Base-by-base conservation (phyloP, 2,329 filamentous ascomycete species). In the Trichoderma guizhouense region DNA sequence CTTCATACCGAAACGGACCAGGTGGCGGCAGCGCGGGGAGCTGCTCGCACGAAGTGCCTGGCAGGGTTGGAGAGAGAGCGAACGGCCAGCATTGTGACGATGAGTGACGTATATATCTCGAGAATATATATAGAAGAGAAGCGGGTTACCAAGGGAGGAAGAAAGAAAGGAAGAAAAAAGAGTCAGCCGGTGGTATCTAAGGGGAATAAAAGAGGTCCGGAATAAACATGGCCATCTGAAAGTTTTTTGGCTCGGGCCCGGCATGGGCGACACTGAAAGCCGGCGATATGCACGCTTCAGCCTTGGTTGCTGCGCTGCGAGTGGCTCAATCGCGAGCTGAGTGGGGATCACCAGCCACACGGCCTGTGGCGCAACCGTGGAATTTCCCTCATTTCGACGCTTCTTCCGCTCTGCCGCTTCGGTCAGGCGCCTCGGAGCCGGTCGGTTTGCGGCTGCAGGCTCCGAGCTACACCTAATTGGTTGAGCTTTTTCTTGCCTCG, bases 41-140 rank as follows among this genome's bases (percentile, higher is more conserved):
- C 87, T 79, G 89, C 88, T 83, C 91, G 91, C 83, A 95, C 85
- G 88, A 90, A 93, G 86, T 97, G 93, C 84, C 88, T 85, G 83
- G 90, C 89, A 80, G 93, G 91, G 79, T 89, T 89, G 83, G 91
- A 90, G 83, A 95, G 89, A 79, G 91, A 90, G 85, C 94, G 92
- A 82, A 92, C 86, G 84, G 92, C 91, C 84, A 97, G 87, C 94
- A 97, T 97, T 80, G 82, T 92, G 87, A 83, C 77, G 77, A 71
- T 74, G 74, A 71, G 43, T 76, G 70, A 57, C 3, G 15, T 34
- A 26, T 26, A 18, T 24, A 18, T 28, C 7, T 43, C 30, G n/a
- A 36, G 61, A 12, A 18, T 58, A 71, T 68, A 58, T 67, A 58
- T 67, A 69, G 72, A 63, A 36, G 34, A 39, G 36, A 39, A 69